These are phyloP conservation scores for Beauveria medogensis DNA, from an alignment of 2,329 filamentous ascomycete species.

Conservation along the genomic window DNA sequence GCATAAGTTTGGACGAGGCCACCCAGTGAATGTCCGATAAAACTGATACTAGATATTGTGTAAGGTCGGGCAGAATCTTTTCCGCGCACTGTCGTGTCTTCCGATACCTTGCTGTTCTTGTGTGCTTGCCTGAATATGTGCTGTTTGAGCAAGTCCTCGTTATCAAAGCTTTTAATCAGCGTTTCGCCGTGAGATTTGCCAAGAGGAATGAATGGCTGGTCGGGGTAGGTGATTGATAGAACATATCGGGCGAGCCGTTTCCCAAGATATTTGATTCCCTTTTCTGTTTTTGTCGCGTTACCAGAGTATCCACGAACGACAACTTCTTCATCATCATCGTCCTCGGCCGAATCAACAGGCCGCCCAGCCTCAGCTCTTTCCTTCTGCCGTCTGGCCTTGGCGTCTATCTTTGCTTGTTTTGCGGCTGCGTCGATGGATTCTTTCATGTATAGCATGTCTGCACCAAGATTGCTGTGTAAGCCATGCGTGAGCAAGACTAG, in stretches of 20 bases:
- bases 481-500: conserved; percentile 91
- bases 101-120: conserved; percentile 53
- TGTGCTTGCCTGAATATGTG: conserved; percentile 42
- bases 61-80: conserved; percentile 50
- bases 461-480: conserved; percentile 87
- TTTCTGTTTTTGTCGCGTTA: conserved; percentile 85
- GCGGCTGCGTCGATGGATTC: conserved; percentile 88
- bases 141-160: conserved; percentile 34
- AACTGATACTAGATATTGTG: conserved; percentile 88
- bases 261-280: conserved; percentile 92
- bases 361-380: conserved; percentile 28
- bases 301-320: conserved; percentile 85
- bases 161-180: conserved; percentile 30
- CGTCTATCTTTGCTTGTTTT: conserved; percentile 63
- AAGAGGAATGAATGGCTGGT: conserved; percentile 76
- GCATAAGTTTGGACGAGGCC: conserved; percentile 89
- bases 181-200: conserved; percentile 41
- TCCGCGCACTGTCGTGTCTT: conserved; percentile 43
- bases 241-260: conserved; percentile 91
- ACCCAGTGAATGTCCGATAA: conserved; percentile 85
- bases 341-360: conserved; percentile 18
- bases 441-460: conserved; percentile 95
- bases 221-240: conserved; percentile 82
- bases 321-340: conserved; percentile 70
- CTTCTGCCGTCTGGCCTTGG: conserved; percentile 50